Evolutionary conservation across 805 yeast genomes (phyloP), one percentile per base, ranked within the genome.

Genomic region (Groenewaldozyma salmanticensis): DNA sequence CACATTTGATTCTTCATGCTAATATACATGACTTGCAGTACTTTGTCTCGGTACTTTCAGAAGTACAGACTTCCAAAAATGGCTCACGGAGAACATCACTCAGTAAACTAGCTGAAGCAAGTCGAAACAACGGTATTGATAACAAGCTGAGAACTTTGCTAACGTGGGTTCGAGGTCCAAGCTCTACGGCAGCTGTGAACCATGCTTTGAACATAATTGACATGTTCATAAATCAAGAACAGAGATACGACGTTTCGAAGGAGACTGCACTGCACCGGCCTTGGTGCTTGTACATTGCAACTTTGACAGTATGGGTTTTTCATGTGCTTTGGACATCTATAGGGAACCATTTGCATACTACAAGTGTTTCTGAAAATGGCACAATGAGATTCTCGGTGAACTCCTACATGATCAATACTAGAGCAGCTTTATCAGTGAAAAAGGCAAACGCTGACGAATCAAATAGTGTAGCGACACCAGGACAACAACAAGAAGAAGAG

Each of bases 191-290:
- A 13, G 51, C 52, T 6, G 20, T 51, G 5, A 40, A 40, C 5
- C 54, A 51, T 32, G 48, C 54, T 1, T 42, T 51, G 13, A 52
- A 51, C 35, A 42, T 51, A 15, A 40, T 51, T 29, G 53, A 51
- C 22, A 45, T 51, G 52, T 51, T 49, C 32, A 27, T 47, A 15
- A 29, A 37, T 2, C 39, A 42, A 15, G 52, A 44, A 17, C 44
- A 32, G 17, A 31, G 19, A 7, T 51, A 51, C 37, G 54, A 51
- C 34, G 51, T 49, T 5, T 24, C 45, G 15, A 46, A 42, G 40
- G 53, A 50, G 34, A 50, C 53, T 2, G 52, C 52, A 7, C 46
- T 50, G 36, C 53, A 48, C 32, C 48, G 52, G 9, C 50, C 53
- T 4, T 48, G 52, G 52, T 46, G 52, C 35, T 35, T 50, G 13